Evolutionary conservation across 108 stramenopile genomes (phyloP).

Genomic region (Epithemia pelagica): DNA sequence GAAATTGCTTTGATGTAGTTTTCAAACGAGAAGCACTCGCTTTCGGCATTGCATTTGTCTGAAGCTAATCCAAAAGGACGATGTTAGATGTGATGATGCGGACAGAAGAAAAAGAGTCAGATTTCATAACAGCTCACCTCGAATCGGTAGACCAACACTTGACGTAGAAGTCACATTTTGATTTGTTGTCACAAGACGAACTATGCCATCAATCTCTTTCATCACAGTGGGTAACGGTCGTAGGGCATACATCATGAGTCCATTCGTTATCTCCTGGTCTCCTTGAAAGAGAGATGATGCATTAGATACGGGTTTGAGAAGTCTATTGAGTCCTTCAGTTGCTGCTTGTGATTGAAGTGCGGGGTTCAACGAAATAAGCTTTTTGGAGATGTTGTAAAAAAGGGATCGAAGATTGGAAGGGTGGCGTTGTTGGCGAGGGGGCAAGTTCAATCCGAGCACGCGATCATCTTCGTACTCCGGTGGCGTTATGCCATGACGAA

Average conservation of each 20-base stretch:
- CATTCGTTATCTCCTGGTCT: constrained; percentile 17
- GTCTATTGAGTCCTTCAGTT: neutral
- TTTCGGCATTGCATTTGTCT: constrained; percentile 39
- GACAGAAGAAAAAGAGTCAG: no score
- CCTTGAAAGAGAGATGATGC: constrained; percentile 11
- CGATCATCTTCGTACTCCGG: neutral
- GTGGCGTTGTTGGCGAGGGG: constrained; percentile 16
- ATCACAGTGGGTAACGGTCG: constrained; percentile 22
- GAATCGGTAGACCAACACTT: constrained; percentile 30
- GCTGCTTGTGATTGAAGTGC: neutral
- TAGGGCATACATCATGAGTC: constrained; percentile 25
- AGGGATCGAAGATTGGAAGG: neutral
- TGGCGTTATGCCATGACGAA: constrained; percentile 10
- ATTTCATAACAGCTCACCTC: no score
- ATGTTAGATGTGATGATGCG: no score
- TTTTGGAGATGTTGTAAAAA: neutral
- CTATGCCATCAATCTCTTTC: constrained; percentile 8
- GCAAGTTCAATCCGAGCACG: constrained; percentile 16
- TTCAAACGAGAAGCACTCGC: constrained; percentile 34
- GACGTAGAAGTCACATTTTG: constrained; percentile 5
- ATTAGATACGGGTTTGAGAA: neutral
- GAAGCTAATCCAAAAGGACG: no score
- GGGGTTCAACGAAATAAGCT: neutral
- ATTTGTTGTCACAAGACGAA: constrained; percentile 10
- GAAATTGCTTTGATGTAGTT: constrained; percentile 25